These are phyloP conservation scores for Plasmodium gallinaceum DNA, from an alignment of 169 alveolate species.

Conservation along the genomic window DNA sequence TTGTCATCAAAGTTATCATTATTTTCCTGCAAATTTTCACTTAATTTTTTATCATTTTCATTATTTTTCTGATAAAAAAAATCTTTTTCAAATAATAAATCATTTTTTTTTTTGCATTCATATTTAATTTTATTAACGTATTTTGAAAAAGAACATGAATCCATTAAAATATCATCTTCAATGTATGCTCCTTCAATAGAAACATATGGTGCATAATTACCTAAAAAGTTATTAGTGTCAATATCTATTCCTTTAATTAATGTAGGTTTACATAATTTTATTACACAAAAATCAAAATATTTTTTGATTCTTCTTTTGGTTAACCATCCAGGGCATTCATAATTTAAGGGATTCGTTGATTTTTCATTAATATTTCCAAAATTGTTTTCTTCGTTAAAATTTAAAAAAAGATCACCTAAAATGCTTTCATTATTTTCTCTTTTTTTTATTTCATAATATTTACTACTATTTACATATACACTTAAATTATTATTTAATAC, in stretches of 20 bases:
- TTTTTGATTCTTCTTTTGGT: slow-evolving; percentile 80
- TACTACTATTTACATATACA: background rate
- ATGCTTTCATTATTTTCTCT: background rate
- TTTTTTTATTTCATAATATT: background rate
- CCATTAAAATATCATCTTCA: slow-evolving; percentile 64
- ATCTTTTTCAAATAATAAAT: background rate
- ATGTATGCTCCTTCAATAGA: slow-evolving; percentile 79
- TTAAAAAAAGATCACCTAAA: background rate
- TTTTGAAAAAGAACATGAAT: slow-evolving; percentile 35
- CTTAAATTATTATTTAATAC: background rate
- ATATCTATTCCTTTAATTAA: slow-evolving; percentile 78
- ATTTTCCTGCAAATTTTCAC: background rate
- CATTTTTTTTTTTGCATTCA: slow-evolving; percentile 11
- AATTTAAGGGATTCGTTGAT: background rate
- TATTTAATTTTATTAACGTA: slow-evolving; percentile 49
- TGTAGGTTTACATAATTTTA: slow-evolving; percentile 77
- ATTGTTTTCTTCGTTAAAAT: slow-evolving; percentile 1
- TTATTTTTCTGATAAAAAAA: background rate
- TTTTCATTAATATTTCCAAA: background rate
- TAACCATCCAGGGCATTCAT: slow-evolving; percentile 80
- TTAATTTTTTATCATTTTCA: background rate
- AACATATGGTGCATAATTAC: slow-evolving; percentile 81
- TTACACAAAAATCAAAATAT: slow-evolving; percentile 79
- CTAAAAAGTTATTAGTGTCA: slow-evolving; percentile 78
- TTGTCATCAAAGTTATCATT: slow-evolving; percentile 2